Evolutionary conservation across 352 stramenopile species (phyloP).

Genomic region (Phytophthora pinifolia): DNA sequence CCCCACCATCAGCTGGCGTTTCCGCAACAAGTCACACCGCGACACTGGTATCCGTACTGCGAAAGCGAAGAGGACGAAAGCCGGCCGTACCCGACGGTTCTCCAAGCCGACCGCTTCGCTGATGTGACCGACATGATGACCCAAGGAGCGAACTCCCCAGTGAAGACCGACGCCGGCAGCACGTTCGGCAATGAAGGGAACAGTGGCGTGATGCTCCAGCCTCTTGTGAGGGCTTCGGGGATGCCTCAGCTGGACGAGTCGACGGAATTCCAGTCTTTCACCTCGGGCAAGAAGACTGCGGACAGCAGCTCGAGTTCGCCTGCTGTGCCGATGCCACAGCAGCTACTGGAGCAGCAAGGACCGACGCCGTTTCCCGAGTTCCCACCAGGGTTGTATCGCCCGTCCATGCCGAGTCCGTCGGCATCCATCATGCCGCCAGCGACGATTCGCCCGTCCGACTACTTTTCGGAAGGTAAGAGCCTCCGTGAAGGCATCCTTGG

Average conservation of each 20-base stretch:
- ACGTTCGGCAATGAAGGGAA: constrained; percentile 9
- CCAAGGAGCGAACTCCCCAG: constrained; percentile 5
- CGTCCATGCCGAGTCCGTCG: constrained; percentile 1
- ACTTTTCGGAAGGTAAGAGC: constrained; percentile 28
- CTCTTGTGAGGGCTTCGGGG: constrained; percentile 5
- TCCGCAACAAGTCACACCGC: constrained; percentile 12
- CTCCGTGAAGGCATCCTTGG: background rate
- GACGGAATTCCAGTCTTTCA: constrained; percentile 31
- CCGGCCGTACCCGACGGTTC: constrained; percentile 4
- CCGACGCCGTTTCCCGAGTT: constrained; percentile 16
- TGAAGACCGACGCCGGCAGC: constrained; percentile 13
- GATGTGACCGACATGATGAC: background rate
- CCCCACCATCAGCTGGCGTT: constrained; percentile 10
- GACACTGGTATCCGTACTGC: constrained; percentile 12
- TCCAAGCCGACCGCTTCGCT: constrained; percentile 4
- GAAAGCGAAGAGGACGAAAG: constrained; percentile 17
- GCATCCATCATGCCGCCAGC: constrained; percentile 1
- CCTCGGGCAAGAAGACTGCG: constrained; percentile 11
- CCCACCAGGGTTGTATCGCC: constrained; percentile 14
- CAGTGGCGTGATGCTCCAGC: constrained; percentile 6
- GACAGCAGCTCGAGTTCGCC: too few relatives aligned
- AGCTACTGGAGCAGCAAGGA: constrained; percentile 16
- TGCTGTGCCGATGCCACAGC: constrained; percentile 1
- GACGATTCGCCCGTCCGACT: constrained; percentile 10
- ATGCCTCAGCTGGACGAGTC: constrained; percentile 33